These are phyloP conservation scores for Sporisorium scitamineum DNA, from an alignment of 1,284 basidiomycete species.

Conservation along the genomic window DNA sequence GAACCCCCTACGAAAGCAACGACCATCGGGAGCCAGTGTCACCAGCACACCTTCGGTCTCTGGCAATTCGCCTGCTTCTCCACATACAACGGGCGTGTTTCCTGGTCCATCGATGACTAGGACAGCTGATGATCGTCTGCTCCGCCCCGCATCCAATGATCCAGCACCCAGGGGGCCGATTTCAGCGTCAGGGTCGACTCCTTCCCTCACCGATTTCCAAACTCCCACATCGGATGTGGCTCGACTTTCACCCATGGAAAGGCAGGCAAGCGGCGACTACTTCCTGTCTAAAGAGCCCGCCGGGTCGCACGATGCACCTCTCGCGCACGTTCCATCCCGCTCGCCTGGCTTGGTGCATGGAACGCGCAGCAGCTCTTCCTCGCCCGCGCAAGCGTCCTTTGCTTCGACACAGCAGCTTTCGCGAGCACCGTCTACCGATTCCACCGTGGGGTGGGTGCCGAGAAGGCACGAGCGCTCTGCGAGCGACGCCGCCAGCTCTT, in stretches of 20 bases:
- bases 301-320: slow-evolving; percentile 4
- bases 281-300: slow-evolving; percentile 17
- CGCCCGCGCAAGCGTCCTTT: slow-evolving; percentile 22
- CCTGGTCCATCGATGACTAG: slow-evolving; percentile 13
- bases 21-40: slow-evolving; percentile 28
- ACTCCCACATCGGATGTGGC: slow-evolving; percentile 17
- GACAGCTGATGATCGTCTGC: slow-evolving; percentile 1
- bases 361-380: slow-evolving; percentile 19
- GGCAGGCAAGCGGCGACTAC: slow-evolving; percentile 20
- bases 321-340: slow-evolving; percentile 11
- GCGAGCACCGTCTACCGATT: slow-evolving; percentile 30
- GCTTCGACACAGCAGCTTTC: slow-evolving; percentile 22
- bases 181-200: slow-evolving; percentile 24
- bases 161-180: slow-evolving; percentile 1
- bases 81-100: slow-evolving; percentile 20
- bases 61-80: slow-evolving; percentile 28
- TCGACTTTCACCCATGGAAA: slow-evolving; percentile 14
- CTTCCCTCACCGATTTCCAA: slow-evolving; percentile 22
- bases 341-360: slow-evolving; percentile 12
- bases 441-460: slow-evolving; percentile 10
- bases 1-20: slow-evolving; percentile 48
- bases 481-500: slow-evolving; percentile 28
- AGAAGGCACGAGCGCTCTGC: slow-evolving; percentile 30
- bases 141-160: slow-evolving; percentile 5
- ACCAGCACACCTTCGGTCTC: slow-evolving; percentile 18